Conservation (phyloP, 2,329 filamentous ascomycete genomes). For the Alternaria brassicicola region DNA sequence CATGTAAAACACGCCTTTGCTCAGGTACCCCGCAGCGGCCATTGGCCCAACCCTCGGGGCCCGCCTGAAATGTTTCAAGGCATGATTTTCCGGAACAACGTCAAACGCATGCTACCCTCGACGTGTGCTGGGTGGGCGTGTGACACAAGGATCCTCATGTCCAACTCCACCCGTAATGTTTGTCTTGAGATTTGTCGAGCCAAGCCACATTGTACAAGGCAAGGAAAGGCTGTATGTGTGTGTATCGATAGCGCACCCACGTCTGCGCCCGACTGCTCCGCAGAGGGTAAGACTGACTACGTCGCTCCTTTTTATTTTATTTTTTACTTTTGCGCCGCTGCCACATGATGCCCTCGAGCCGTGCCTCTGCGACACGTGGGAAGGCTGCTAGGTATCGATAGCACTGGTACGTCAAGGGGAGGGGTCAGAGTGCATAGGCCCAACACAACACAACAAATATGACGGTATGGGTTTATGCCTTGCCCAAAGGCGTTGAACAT, state of each 20-base stretch:
- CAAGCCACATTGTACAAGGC: background rate
- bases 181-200: background rate
- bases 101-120: slow-evolving; percentile 2
- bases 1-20: background rate
- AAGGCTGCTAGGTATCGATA: background rate
- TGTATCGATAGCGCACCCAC: background rate
- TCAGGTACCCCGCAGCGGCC: slow-evolving; percentile 4
- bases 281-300: background rate
- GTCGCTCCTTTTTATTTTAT: background rate
- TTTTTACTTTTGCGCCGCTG: background rate
- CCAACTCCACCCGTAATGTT: background rate
- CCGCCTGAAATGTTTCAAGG: slow-evolving; percentile 2
- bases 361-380: background rate
- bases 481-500: too few species aligned
- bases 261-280: background rate
- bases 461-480: background rate
- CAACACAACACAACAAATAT: background rate
- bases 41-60: background rate
- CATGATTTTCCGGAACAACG: background rate
- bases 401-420: background rate
- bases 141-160: background rate
- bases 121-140: background rate
- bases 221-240: background rate
- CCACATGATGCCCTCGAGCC: background rate
- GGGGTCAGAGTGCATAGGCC: background rate